A percentile compares a stretch with the other conserved stretches of the same genome.
These are phyloP conservation scores for Lagerstroemia speciosa DNA, from an alignment of 345 rosid genomes.

Conservation along the genomic window DNA sequence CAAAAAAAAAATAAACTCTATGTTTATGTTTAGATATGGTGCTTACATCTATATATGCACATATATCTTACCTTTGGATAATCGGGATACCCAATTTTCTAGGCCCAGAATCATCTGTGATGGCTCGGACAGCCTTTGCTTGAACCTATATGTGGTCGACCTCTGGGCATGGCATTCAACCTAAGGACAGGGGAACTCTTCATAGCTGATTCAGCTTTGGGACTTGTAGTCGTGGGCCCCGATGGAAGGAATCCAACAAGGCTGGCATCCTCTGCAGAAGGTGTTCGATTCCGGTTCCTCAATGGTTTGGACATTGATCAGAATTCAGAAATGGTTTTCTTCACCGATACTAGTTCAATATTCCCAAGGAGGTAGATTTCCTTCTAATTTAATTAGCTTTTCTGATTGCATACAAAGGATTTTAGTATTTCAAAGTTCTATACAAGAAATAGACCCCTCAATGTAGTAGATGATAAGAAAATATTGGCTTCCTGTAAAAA, in stretches of 20 bases:
- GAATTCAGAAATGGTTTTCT: slow-evolving; percentile 2
- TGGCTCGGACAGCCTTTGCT: slow-evolving; percentile 2
- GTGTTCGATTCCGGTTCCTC: slow-evolving; percentile 8
- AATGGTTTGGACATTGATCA: slow-evolving; percentile 12
- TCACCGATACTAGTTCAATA: slow-evolving; percentile 7
- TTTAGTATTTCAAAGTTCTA: no score
- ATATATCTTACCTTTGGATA: no score
- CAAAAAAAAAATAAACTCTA: no score
- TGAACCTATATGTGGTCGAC: slow-evolving; percentile 12
- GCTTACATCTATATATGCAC: no score
- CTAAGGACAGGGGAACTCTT: slow-evolving; percentile 7
- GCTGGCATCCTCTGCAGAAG: slow-evolving; percentile 10
- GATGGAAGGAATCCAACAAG: slow-evolving; percentile 10
- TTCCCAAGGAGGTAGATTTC: slow-evolving; percentile 3
- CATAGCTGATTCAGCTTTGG: slow-evolving; percentile 10
- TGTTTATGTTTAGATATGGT: no score
- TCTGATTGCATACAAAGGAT: no score
- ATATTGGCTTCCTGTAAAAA: no score
- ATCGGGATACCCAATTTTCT: background rate
- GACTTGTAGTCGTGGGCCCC: slow-evolving; percentile 9
- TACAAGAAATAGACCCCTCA: no score
- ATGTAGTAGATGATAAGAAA: no score
- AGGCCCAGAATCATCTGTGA: slow-evolving; percentile 12
- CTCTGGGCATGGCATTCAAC: slow-evolving; percentile 16
- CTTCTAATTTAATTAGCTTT: background rate